Base-by-base conservation (phyloP, 2,329 filamentous ascomycete genomes). In the Sporothrix luriei region DNA sequence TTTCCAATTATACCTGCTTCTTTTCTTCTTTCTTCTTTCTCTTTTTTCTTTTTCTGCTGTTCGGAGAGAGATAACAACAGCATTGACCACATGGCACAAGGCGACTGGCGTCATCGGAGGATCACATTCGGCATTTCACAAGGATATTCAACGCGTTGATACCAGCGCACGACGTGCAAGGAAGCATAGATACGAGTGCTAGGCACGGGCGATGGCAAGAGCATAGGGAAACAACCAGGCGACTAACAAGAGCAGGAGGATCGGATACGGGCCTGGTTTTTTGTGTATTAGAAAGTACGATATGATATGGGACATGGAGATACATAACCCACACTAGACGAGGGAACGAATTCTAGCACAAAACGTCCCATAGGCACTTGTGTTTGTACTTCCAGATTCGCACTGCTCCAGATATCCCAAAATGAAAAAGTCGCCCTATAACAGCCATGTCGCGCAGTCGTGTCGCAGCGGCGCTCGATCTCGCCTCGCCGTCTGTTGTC, bases 71-170 rank as follows among this genome's bases (percentile, higher is more conserved):
- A 26, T 11, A 61, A 6, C 24, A 14, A 19, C 48, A n/a, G 26
- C 51, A 33, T 19, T 69, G 51, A n/a, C 38, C 24, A 68, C 68
- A 64, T 52, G 24, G 51, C 49, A 46, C 48, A 59, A 55, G 65
- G 55, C 69, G 69, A 69, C 40, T 48, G 70, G 70, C 62, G 67
- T 64, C 46, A 68, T 61, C 33, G 59, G 57, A 59, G 40, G 54
- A 29, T 29, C 4, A 51, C n/a, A 55, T 40, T 26, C 26, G 48
- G 48, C 11, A 7, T 40, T 51, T 19, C 21, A 40, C 6, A 61
- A 40, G 40, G 52, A 9, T 40, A 48, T 24, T 26, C 1, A 48
- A 29, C 3, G 21, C 14, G 40, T 29, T 43, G 13, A n/a, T 4
- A 64, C 5, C 9, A 16, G 43, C 19, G 24, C 16, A 64, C 24